Evolutionary conservation across 257 asterid species (phyloP), one percentile per base, ranked within the genome.

Genomic region (Misopates orontium): DNA sequence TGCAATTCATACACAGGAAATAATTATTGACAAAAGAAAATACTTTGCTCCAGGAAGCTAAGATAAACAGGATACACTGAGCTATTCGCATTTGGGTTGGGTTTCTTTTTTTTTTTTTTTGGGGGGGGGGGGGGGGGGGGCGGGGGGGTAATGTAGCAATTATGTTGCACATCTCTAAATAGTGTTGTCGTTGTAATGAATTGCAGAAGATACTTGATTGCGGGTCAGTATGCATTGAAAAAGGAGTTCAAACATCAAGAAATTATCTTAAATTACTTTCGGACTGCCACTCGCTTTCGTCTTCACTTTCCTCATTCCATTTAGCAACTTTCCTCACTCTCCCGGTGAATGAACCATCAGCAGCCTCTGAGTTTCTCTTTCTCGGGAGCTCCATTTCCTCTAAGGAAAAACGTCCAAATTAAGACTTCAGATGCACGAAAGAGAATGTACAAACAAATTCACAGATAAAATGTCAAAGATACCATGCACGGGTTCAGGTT

Each of bases 401-500:
- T 90, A 77, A 31, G 56, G 67, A 78, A 66, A 53, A 64, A 67
- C 20, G 18, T 32, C 9, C 63, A 65, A 59, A 59, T 73, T 53
- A 73, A 45, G 62, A 64, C 40, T 55, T 50, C 67, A 75, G 56
- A 51, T 21, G 67, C 60, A 74, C 39, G 60, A 53, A 64, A 67
- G 55, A 69, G 53, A 74, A 71, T 49, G 56, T 64, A 58, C 54
- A 73, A 47, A 64, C 47, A 74, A 49, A 39, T 44, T 32, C 69
- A 73, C 44, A 16, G 32, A 54, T 24, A 68, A 53, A 72, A 52
- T 69, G 21, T 53, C 62, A 62, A 28, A 52, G 72, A 74, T 85
- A 93, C 97, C 99, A 68, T 93, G 81, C 51, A 74, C 84, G 14
- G 96, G 84, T 75, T 94, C 96, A 48, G 99, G 99, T 79, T 90